A percentile compares a stretch with the other conserved stretches of the same genome.
Evolutionary conservation across 495 filamentous ascomycete genomes (phyloP).

Genomic region (Usnea hakonensis): DNA sequence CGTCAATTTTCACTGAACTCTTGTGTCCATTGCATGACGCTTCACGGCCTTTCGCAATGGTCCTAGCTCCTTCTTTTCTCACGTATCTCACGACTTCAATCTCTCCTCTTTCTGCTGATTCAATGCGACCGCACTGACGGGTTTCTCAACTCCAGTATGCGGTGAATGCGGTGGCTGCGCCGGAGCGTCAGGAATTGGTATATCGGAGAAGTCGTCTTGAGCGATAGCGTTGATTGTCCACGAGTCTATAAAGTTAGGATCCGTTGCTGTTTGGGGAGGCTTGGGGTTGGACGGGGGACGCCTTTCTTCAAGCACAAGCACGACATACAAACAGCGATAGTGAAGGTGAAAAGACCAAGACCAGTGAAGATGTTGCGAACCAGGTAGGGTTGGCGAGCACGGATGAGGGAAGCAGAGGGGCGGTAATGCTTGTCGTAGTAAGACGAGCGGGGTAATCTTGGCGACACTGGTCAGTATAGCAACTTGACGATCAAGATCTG

Average conservation of each 20-base stretch:
- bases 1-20: too few relatives aligned
- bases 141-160: constrained; percentile 17
- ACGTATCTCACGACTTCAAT: not conserved
- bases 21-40: not conserved
- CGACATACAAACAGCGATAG: constrained; percentile 71
- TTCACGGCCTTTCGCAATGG: not conserved
- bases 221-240: constrained; percentile 85
- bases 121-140: constrained; percentile 13
- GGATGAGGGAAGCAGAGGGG: constrained; percentile 75
- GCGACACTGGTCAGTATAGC: not conserved
- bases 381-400: constrained; percentile 84
- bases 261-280: too few relatives aligned
- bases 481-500: not conserved
- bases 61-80: not conserved
- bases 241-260: constrained; percentile 49
- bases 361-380: constrained; percentile 81
- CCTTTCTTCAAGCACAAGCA: not conserved
- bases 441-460: constrained; percentile 61
- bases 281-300: too few relatives aligned
- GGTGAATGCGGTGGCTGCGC: constrained; percentile 33
- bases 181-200: constrained; percentile 70
- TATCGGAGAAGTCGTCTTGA: constrained; percentile 97
- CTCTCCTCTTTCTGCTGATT: constrained; percentile 13
- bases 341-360: constrained; percentile 56
- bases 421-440: constrained; percentile 85